Percentiles rank a stretch among this genome's conserved stretches.
Conservation (phyloP, 257 asterid genomes). For the Fraxinus anomala region DNA sequence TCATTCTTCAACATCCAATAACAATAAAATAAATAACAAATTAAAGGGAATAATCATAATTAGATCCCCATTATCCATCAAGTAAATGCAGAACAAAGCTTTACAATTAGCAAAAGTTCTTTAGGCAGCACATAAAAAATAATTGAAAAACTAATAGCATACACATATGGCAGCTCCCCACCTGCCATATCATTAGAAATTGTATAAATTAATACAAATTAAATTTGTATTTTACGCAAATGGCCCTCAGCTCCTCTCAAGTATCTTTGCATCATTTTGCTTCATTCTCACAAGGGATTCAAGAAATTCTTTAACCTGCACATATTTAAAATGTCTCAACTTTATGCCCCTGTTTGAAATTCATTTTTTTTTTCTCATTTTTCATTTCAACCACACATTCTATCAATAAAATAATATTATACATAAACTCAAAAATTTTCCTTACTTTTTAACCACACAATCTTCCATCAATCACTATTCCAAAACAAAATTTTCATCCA, state of each 20-base stretch:
- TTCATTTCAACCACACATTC: too few species aligned
- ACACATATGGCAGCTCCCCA: neutral
- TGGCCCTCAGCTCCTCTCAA: neutral
- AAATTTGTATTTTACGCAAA: neutral
- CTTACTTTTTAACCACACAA: too few species aligned
- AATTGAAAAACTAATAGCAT: neutral
- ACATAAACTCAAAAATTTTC: too few species aligned
- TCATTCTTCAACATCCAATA: neutral
- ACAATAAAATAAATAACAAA: neutral
- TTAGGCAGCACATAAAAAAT: neutral
- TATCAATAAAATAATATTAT: too few species aligned
- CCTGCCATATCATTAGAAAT: neutral
- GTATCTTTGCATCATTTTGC: neutral
- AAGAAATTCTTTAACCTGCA: constrained; percentile 68
- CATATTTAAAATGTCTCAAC: neutral
- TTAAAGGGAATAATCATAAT: too few species aligned
- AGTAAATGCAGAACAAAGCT: neutral
- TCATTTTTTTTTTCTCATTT: too few species aligned
- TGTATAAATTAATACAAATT: neutral
- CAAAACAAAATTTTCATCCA: too few species aligned
- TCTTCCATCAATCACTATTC: too few species aligned
- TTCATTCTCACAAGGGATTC: constrained; percentile 56
- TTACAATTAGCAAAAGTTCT: neutral
- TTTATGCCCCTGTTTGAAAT: too few species aligned
- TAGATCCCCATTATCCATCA: neutral